Evolutionary conservation across 768 basidiomycete species (phyloP).

Genomic region (Pholiota conissans): DNA sequence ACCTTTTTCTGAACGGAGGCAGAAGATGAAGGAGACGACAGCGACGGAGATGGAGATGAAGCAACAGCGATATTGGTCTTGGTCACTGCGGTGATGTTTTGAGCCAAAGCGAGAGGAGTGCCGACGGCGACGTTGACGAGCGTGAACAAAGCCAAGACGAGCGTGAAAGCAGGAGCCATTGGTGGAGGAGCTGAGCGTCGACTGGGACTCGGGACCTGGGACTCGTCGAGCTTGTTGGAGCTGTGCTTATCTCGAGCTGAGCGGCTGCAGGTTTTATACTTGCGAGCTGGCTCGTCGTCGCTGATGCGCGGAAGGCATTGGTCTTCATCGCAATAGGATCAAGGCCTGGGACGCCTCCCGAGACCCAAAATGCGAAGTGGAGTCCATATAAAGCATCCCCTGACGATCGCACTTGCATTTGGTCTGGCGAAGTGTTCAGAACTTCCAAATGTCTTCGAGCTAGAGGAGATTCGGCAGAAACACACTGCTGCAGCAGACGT

Average conservation of each 20-base stretch:
- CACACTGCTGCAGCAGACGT: no score
- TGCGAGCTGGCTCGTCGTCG: not conserved
- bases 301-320: not conserved
- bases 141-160: not conserved
- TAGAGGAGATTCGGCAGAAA: no score
- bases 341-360: not conserved
- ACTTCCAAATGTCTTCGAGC: no score
- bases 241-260: not conserved
- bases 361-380: not conserved
- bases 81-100: not conserved
- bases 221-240: not conserved
- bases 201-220: not conserved
- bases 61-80: not conserved
- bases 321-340: not conserved
- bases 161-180: not conserved
- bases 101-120: not conserved
- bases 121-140: not conserved
- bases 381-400: not conserved
- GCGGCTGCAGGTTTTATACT: not conserved
- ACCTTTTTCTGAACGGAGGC: no score
- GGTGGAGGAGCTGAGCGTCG: not conserved
- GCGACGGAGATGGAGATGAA: no score
- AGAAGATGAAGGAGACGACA: no score
- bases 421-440: not conserved
- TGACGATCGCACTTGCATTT: not conserved